Evolutionary conservation across 2,329 filamentous ascomycete species (phyloP).

Genomic region (Fonsecaea pedrosoi): DNA sequence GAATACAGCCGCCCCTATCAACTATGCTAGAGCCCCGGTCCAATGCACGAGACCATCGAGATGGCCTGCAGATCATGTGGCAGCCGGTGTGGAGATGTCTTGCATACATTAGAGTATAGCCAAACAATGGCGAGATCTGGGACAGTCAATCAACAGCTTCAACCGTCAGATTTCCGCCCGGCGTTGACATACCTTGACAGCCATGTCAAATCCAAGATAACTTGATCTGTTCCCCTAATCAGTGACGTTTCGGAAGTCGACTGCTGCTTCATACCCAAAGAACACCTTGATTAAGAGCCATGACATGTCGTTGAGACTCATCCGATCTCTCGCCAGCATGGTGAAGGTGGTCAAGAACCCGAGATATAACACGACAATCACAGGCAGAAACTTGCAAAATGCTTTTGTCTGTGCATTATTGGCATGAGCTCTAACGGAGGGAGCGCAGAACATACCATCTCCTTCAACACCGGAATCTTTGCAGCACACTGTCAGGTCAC

Average conservation of each 20-base stretch:
- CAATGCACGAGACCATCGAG: background rate
- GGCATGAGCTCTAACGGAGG: background rate
- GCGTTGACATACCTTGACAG: slow-evolving; percentile 40
- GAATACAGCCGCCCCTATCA: background rate
- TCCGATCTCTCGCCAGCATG: slow-evolving; percentile 64
- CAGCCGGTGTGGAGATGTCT: slow-evolving; percentile 10
- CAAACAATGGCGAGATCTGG: slow-evolving; percentile 40
- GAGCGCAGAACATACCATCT: slow-evolving; percentile 68
- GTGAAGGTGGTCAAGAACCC: slow-evolving; percentile 84
- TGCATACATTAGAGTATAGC: slow-evolving; percentile 40
- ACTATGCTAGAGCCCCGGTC: slow-evolving; percentile 29
- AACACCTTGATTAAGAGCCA: slow-evolving; percentile 68
- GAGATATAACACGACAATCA: slow-evolving; percentile 81
- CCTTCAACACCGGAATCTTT: slow-evolving; percentile 84
- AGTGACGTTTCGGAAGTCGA: slow-evolving; percentile 25
- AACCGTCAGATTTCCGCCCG: background rate
- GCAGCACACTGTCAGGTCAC: slow-evolving; percentile 16
- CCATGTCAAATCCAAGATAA: slow-evolving; percentile 64
- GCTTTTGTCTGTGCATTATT: slow-evolving; percentile 70
- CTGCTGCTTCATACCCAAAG: slow-evolving; percentile 56
- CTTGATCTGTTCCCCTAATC: slow-evolving; percentile 51
- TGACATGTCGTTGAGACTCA: slow-evolving; percentile 63
- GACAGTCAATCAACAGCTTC: slow-evolving; percentile 18
- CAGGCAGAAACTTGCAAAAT: slow-evolving; percentile 80
- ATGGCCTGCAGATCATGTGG: background rate